phyloP scores from a whole-genome alignment of 2,329 filamentous ascomycete species.

The Penicillium sp. region DNA sequence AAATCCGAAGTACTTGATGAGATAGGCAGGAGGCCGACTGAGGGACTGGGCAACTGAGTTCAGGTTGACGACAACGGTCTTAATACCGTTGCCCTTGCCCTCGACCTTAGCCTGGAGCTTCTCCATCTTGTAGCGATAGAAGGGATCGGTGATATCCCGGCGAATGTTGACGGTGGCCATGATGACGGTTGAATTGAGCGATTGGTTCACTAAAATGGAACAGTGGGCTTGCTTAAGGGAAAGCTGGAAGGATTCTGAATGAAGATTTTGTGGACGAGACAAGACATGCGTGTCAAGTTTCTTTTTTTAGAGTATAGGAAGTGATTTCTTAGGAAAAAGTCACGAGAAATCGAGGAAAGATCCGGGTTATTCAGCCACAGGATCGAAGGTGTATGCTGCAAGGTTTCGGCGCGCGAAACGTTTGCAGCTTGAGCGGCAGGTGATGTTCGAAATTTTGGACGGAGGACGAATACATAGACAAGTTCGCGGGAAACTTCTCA shows the following conservation, averaged over 20 bases:
- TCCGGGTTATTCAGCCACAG: slow-evolving; percentile 71
- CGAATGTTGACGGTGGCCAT: slow-evolving; percentile 99
- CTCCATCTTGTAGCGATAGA: slow-evolving; percentile 99
- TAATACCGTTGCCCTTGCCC: slow-evolving; percentile 99
- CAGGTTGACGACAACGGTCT: slow-evolving; percentile 96
- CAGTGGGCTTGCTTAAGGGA: slow-evolving; percentile 29
- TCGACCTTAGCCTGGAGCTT: slow-evolving; percentile 98
- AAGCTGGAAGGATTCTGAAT: slow-evolving; percentile 44
- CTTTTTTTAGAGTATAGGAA: slow-evolving; percentile 23
- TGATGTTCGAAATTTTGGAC: slow-evolving; percentile 91
- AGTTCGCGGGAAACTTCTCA: slow-evolving; percentile 40
- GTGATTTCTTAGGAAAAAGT: slow-evolving; percentile 38
- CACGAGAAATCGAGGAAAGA: slow-evolving; percentile 28
- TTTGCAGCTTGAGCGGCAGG: slow-evolving; percentile 91
- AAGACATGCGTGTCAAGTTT: slow-evolving; percentile 59
- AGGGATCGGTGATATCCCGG: slow-evolving; percentile 95
- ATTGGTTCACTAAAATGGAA: slow-evolving; percentile 33
- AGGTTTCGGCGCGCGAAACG: slow-evolving; percentile 93
- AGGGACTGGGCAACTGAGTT: slow-evolving; percentile 90
- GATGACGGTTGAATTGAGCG: slow-evolving; percentile 51
- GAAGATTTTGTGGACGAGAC: slow-evolving; percentile 48
- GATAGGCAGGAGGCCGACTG: slow-evolving; percentile 85
- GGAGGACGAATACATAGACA: slow-evolving; percentile 99
- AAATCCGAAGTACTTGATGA: slow-evolving; percentile 99
- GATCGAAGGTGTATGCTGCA: slow-evolving; percentile 86